These are phyloP conservation scores for Suillus hirtellus DNA, from an alignment of 768 basidiomycete species.

Conservation along the genomic window DNA sequence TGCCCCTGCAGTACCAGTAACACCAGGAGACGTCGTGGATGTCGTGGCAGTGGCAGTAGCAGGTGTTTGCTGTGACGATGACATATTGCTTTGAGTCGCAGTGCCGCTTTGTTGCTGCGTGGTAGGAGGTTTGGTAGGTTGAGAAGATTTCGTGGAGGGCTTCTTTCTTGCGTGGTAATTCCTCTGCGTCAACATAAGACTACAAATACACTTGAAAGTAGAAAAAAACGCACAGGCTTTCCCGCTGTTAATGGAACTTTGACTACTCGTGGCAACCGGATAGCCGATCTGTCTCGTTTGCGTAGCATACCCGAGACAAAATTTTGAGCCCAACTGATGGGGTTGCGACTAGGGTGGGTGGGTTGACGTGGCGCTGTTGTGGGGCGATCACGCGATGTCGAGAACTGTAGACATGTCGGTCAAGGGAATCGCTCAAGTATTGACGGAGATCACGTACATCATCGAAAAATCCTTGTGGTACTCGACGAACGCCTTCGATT, in stretches of 20 bases:
- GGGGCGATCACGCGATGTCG: not conserved
- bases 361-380: not conserved
- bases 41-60: not conserved
- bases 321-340: not conserved
- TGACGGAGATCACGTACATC: not conserved
- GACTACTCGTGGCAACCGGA: not conserved
- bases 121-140: not conserved
- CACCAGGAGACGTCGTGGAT: not conserved
- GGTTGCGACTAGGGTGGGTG: not conserved
- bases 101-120: not conserved
- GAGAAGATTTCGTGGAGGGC: not conserved
- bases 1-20: not conserved
- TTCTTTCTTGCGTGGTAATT: not conserved
- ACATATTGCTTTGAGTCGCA: not conserved
- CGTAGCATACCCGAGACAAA: not conserved
- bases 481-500: not conserved
- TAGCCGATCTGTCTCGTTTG: not conserved
- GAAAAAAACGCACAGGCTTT: not conserved
- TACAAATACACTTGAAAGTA: not conserved
- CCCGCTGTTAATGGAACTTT: not conserved
- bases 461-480: not conserved
- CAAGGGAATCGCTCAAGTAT: not conserved
- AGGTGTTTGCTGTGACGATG: not conserved
- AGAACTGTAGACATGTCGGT: not conserved
- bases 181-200: not conserved